phyloP scores from a whole-genome alignment of 164 flowering plant genomes.

The Cinnamomum micranthum region DNA sequence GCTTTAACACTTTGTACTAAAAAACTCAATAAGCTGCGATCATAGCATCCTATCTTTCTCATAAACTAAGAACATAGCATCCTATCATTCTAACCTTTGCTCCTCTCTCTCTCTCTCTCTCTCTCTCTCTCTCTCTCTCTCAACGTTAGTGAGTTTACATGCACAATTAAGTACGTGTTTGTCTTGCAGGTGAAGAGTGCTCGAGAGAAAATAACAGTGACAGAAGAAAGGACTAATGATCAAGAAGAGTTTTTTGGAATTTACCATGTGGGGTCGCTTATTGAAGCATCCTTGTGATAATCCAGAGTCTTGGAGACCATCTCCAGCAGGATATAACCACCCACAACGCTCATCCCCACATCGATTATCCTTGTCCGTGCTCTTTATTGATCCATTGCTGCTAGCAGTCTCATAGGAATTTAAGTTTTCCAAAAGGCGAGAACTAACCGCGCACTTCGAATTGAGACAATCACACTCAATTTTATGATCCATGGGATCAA shows the following conservation, averaged over 20 bases:
- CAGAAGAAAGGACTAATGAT: background rate
- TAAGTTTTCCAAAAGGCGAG: conserved; percentile 26
- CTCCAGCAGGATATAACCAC: conserved; percentile 39
- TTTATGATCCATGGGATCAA: conserved; percentile 17
- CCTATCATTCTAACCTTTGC: background rate
- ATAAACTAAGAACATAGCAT: no score
- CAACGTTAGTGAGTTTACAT: no score
- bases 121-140: background rate
- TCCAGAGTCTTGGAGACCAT: conserved; percentile 24
- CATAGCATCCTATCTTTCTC: no score
- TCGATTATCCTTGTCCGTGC: conserved; percentile 15
- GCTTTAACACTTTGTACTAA: no score
- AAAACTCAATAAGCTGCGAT: no score
- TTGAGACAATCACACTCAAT: conserved; percentile 19
- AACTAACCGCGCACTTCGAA: conserved; percentile 11
- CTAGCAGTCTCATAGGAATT: conserved; percentile 34
- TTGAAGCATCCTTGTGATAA: conserved; percentile 23
- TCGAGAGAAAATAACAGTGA: background rate
- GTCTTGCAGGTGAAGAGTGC: no score
- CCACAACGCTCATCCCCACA: conserved; percentile 23
- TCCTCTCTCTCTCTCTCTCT: no score
- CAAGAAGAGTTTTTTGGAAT: no score
- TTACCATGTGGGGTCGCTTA: conserved; percentile 56
- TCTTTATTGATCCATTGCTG: conserved; percentile 10
- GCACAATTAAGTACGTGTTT: background rate